phyloP scores from a whole-genome alignment of 2,329 filamentous ascomycete species.

The Lizonia empirigonia region DNA sequence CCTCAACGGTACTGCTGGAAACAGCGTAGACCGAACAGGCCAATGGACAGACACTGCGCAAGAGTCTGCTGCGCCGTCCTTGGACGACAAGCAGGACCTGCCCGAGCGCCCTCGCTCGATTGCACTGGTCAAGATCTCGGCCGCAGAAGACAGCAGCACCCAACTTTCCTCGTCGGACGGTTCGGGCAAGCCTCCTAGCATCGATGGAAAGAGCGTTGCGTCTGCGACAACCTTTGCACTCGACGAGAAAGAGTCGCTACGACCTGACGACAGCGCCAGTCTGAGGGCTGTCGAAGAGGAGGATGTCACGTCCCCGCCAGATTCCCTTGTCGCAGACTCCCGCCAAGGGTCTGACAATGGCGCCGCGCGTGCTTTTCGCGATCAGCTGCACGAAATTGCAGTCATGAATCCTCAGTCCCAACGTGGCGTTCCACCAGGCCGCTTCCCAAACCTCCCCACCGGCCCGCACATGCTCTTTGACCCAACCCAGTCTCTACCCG shows the following conservation, averaged over 20 bases:
- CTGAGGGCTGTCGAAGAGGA: conserved; percentile 91
- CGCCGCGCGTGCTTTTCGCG: conserved; percentile 58
- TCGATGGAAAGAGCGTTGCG: conserved; percentile 87
- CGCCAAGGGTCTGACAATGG: conserved; percentile 82
- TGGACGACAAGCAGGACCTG: conserved; percentile 55
- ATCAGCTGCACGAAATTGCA: conserved; percentile 62
- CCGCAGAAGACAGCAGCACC: conserved; percentile 52
- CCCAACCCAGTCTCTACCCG: conserved; percentile 40
- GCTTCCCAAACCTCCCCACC: conserved; percentile 39
- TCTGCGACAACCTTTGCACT: conserved; percentile 95
- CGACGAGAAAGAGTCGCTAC: conserved; percentile 93
- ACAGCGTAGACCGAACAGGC: conserved; percentile 25
- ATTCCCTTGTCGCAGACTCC: conserved; percentile 76
- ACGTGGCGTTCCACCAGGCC: conserved; percentile 42
- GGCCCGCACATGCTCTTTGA: conserved; percentile 42
- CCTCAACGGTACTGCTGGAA: conserved; percentile 16
- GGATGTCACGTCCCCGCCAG: conserved; percentile 77
- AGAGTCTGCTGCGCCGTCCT: conserved; percentile 26
- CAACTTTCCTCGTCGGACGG: conserved; percentile 61
- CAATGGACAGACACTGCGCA: conserved; percentile 33
- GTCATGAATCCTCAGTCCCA: conserved; percentile 54
- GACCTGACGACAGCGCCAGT: conserved; percentile 94
- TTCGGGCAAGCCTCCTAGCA: conserved; percentile 82
- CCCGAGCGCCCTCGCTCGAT: conserved; percentile 36
- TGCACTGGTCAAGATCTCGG: conserved; percentile 39